Base-by-base conservation (phyloP, 768 basidiomycete species). In the Suillus discolor region DNA sequence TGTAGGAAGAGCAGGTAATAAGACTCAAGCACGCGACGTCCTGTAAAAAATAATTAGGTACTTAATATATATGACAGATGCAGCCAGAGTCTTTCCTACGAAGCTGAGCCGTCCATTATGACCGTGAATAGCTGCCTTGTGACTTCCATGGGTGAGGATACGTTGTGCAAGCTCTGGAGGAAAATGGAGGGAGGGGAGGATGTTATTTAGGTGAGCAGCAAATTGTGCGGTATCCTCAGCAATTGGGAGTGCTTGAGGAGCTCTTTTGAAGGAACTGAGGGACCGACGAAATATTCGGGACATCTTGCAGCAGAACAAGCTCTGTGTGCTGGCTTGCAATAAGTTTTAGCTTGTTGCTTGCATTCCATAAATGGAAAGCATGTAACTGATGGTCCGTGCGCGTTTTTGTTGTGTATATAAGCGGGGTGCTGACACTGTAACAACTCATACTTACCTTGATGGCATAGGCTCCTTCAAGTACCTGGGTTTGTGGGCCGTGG, bases 91-190 rank as follows among this genome's bases (percentile, higher is more conserved):
- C 86, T 64, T 70, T 91, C 92, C 93, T 36, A 93, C 81, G 71
- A 94, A 95, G 49, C 84, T 80, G 54, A 91, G 78, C 12, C 87
- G 87, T 55, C 84, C 87, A 70, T 94, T 94, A 73, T 93, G 91
- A 2, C 93, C 91, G 61, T 82, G 75, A 57, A 74, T 67, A 36
- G 91, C 89, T 63, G 85, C 80, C 57, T 81, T 84, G 77, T 92
- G 93, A 77, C 91, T 92, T 8, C 83, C 82, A 73, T 95, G 93
- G 3, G 93, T 95, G 68, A 94, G 79, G 67, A 92, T 82, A 65
- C 93, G 86, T 68, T 82, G 82, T 9, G 91, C 89, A 55, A 93
- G 80, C 68, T 91, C 89, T 6, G 82, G 80, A 15, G 90, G 86
- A 75, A 95, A 94, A 59, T 84, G 78, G 57, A 94, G 79, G 16